Percentiles rank a stretch among this genome's conserved stretches.
phyloP scores from a whole-genome alignment of 1,139 yeast species.

The Yamadazyma epiphylla region DNA sequence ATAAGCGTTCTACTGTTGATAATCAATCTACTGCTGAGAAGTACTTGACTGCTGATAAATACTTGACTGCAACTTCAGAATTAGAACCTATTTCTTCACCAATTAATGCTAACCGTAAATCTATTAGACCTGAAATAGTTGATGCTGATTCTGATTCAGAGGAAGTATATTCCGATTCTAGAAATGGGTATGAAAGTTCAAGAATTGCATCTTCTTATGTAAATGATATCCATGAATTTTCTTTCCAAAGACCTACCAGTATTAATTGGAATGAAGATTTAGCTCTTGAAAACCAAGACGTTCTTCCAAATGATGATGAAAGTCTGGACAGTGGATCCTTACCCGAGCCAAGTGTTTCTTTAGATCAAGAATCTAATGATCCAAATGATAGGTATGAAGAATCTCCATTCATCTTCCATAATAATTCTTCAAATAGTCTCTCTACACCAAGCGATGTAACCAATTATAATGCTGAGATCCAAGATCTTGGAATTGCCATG shows the following conservation, averaged over 20 bases:
- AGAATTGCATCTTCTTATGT: constrained; percentile 10
- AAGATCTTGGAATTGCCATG: constrained; percentile 43
- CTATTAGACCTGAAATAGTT: not conserved
- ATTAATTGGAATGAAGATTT: constrained; percentile 42
- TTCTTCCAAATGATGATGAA: constrained; percentile 1
- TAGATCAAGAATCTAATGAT: not conserved
- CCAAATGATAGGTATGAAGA: not conserved
- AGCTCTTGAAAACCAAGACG: constrained; percentile 2
- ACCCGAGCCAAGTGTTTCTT: constrained; percentile 8
- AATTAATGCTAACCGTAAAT: no score
- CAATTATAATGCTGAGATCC: constrained; percentile 39
- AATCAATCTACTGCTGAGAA: no score
- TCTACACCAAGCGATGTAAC: constrained; percentile 42
- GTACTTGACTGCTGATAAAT: no score
- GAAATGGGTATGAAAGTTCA: not conserved
- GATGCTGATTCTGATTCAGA: not conserved
- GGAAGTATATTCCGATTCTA: not conserved
- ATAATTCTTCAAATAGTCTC: constrained; percentile 25
- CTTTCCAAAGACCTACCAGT: constrained; percentile 42
- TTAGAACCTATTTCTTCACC: no score
- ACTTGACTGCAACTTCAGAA: no score
- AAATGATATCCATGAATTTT: constrained; percentile 21
- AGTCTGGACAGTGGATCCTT: constrained; percentile 1
- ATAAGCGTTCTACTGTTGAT: no score
- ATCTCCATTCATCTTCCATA: constrained; percentile 9